These are phyloP conservation scores for Tetracladium maxilliforme DNA, from an alignment of 2,329 filamentous ascomycete genomes.

Conservation along the genomic window DNA sequence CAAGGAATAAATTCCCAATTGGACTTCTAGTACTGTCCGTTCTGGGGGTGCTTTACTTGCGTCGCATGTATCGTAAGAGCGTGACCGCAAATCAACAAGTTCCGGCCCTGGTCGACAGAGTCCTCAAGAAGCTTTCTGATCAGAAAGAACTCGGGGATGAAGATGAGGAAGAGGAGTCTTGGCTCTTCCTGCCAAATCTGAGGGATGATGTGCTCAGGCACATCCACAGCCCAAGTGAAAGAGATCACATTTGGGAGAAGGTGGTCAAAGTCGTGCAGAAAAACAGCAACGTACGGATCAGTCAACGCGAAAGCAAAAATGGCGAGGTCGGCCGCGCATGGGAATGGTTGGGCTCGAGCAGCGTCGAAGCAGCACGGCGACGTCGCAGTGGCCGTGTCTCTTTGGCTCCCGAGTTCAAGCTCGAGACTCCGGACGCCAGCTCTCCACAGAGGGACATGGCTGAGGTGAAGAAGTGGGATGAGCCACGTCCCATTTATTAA, in stretches of 20 bases:
- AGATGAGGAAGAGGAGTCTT: constrained; percentile 48
- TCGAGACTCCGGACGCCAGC: no score
- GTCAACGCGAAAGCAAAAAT: constrained; percentile 51
- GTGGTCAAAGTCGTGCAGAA: constrained; percentile 78
- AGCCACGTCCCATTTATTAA: no score
- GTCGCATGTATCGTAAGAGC: constrained; percentile 4
- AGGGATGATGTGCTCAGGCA: constrained; percentile 80
- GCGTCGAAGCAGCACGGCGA: no score
- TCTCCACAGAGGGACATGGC: no score
- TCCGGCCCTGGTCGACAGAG: no score
- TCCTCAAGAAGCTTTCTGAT: constrained; percentile 12
- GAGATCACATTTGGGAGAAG: constrained; percentile 71
- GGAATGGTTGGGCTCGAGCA: constrained; percentile 65
- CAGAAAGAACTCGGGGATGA: no score
- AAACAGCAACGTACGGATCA: constrained; percentile 79
- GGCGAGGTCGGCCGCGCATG: constrained; percentile 52
- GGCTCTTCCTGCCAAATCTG: constrained; percentile 76
- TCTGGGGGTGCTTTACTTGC: no score
- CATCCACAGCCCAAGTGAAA: constrained; percentile 60
- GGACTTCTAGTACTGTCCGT: constrained; percentile 43
- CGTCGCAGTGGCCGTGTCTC: no score
- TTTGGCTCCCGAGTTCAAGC: no score
- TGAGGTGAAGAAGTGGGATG: no score
- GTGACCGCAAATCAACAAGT: not conserved
- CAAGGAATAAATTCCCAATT: constrained; percentile 79